Evolutionary conservation across 2,329 filamentous ascomycete genomes (phyloP), one percentile per base, ranked within the genome.

Genomic region (Penicillium aurantiogriseum): DNA sequence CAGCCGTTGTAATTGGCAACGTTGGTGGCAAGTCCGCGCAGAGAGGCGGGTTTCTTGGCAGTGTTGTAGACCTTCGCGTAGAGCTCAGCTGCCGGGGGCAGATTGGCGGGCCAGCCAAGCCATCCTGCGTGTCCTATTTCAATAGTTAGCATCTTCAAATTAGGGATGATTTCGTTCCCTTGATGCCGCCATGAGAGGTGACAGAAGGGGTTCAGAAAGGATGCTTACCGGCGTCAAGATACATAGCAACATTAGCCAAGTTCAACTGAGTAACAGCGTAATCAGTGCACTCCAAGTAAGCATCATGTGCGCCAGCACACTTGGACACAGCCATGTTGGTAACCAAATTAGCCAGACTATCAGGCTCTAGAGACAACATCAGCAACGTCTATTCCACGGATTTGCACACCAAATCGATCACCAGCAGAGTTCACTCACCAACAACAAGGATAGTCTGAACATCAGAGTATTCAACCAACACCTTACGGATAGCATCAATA

Each of bases 91-190:
- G 81, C 79, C 6, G 81, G 81, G 6, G 64, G 62, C 45, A 85
- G 79, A 73, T 87, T 87, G 59, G 82, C 84, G 19, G 80, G 70
- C 84, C 84, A 87, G 66, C 85, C 85, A 43, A 87, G 78, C 85
- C 85, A 88, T 59, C 85, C 84, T 27, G 81, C 84, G 70, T 88
- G 85, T 36, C 71, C 70, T 73, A 21, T n/a, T 5, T 11, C 4
- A 43, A 15, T 27, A 8, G 17, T 46, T 29, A 44, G 48, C 2
- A 2, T 11, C 7, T 17, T 4, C 0, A 9, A 2, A 13, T 2
- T 2, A 27, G 2, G 2, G 2, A 43, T 13, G 5, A 25, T 7
- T 39, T 5, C 2, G 9, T 21, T 7, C 11, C 11, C 5, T 31
- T 9, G 13, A 48, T 25, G 21, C 1, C 13, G 4, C 35, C 7